Conservation (phyloP, 257 asterid genomes). For the Leptodermis oblonga region DNA sequence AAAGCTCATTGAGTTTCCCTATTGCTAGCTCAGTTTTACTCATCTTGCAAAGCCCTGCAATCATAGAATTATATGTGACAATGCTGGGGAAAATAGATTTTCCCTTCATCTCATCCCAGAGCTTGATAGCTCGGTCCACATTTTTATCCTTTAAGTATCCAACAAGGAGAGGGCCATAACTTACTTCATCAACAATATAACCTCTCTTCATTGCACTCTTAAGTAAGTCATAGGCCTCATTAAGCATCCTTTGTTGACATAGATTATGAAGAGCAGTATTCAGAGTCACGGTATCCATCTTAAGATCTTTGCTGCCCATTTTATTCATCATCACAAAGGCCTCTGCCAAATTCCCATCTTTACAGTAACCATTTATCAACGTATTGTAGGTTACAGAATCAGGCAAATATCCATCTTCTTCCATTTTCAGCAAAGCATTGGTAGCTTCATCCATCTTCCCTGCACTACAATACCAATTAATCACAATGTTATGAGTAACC, state of each 20-base stretch:
- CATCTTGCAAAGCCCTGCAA: conserved; percentile 71
- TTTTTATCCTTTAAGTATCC: conserved; percentile 66
- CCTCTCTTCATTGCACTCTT: conserved; percentile 56
- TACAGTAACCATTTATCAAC: conserved; percentile 57
- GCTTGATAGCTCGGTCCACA: conserved; percentile 46
- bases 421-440: conserved; percentile 48
- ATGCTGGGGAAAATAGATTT: conserved; percentile 52
- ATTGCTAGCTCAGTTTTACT: conserved; percentile 64
- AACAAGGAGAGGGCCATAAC: conserved; percentile 75
- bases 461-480: conserved; percentile 74
- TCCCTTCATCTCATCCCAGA: conserved; percentile 82
- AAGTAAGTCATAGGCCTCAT: conserved; percentile 60
- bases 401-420: conserved; percentile 54
- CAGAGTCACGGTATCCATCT: conserved; percentile 71
- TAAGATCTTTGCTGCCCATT: conserved; percentile 65
- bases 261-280: conserved; percentile 57
- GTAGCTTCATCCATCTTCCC: conserved; percentile 67
- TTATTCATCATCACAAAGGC: conserved; percentile 59
- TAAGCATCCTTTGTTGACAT: conserved; percentile 54
- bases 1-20: conserved; percentile 51
- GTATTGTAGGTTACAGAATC: conserved; percentile 72
- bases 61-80: conserved; percentile 64
- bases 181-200: conserved; percentile 73
- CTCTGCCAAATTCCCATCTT: conserved; percentile 59
- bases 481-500: conserved; percentile 66